Percentiles rank a stretch among this genome's conserved stretches.
These are phyloP conservation scores for Ascochyta viciae-villosae DNA, from an alignment of 2,329 filamentous ascomycete genomes.

Conservation along the genomic window DNA sequence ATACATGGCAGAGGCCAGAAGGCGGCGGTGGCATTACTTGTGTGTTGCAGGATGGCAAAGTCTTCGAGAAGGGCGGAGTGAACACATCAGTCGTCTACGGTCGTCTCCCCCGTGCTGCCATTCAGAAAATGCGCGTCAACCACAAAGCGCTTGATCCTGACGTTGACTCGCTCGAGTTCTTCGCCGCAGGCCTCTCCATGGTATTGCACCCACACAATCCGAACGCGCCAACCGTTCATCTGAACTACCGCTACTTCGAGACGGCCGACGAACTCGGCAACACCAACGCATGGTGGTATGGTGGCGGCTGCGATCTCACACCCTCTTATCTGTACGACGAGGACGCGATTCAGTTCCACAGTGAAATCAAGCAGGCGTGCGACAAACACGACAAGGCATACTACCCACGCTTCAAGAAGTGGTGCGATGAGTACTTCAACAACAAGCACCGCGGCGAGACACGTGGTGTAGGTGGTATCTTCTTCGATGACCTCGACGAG, in stretches of 20 bases:
- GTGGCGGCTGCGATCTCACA: slow-evolving; percentile 92
- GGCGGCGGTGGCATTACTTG: slow-evolving; percentile 94
- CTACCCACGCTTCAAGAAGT: slow-evolving; percentile 94
- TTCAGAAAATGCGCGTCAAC: slow-evolving; percentile 83
- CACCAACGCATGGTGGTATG: slow-evolving; percentile 96
- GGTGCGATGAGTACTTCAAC: slow-evolving; percentile 98
- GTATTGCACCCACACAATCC: slow-evolving; percentile 94
- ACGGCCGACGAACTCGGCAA: slow-evolving; percentile 84
- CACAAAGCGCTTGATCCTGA: slow-evolving; percentile 86
- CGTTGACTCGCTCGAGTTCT: slow-evolving; percentile 89
- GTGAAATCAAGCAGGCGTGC: slow-evolving; percentile 88
- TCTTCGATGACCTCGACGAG: slow-evolving; percentile 96
- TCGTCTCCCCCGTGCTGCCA: slow-evolving; percentile 82
- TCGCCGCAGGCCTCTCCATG: slow-evolving; percentile 90
- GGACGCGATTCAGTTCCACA: slow-evolving; percentile 96
- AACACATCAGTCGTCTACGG: slow-evolving; percentile 97
- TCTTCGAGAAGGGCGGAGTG: slow-evolving; percentile 97
- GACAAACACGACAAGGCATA: slow-evolving; percentile 92
- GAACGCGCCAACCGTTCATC: slow-evolving; percentile 95
- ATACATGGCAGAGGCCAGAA: slow-evolving; percentile 86
- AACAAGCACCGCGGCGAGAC: slow-evolving; percentile 89
- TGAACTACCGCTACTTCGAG: slow-evolving; percentile 99
- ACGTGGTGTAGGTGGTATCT: slow-evolving; percentile 92
- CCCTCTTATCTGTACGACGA: slow-evolving; percentile 95
- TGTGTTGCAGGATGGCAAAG: slow-evolving; percentile 92